Conservation (phyloP, 495 filamentous ascomycete genomes). For the Neurospora intermedia region DNA sequence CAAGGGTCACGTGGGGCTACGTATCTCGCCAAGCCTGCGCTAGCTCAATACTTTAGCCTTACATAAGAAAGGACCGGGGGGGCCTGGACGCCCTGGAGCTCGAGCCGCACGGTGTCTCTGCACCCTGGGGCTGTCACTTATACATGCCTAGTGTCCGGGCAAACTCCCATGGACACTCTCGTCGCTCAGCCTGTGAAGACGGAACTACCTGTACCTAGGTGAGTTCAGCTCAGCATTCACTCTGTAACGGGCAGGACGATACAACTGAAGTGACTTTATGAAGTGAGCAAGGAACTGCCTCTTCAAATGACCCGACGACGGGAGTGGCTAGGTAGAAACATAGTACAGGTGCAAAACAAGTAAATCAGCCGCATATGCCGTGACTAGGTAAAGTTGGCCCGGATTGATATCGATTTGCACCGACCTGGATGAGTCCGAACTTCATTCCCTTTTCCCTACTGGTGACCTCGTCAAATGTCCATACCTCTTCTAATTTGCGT, state of each 20-base stretch:
- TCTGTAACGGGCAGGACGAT: neutral
- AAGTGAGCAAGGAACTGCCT: neutral
- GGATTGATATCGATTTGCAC: neutral
- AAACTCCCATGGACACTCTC: neutral
- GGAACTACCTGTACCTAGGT: too few relatives aligned
- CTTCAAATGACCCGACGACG: neutral
- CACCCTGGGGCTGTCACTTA: neutral
- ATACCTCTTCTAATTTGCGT: neutral
- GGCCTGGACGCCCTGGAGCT: neutral
- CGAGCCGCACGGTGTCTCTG: neutral
- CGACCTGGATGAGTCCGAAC: neutral
- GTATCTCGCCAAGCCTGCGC: neutral
- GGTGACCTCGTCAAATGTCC: neutral
- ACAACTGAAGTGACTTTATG: neutral
- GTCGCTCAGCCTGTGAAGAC: neutral
- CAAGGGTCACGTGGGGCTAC: constrained; percentile 1
- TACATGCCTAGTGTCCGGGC: too few relatives aligned
- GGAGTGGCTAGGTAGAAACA: neutral
- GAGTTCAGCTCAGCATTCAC: neutral
- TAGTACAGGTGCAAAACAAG: neutral
- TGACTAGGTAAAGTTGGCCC: neutral
- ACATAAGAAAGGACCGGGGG: neutral
- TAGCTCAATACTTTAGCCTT: neutral
- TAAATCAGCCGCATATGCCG: neutral
- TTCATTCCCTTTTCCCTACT: neutral